Base-by-base conservation (phyloP, 176 grass and related monocot genomes). In the Microstegium vimineum region DNA sequence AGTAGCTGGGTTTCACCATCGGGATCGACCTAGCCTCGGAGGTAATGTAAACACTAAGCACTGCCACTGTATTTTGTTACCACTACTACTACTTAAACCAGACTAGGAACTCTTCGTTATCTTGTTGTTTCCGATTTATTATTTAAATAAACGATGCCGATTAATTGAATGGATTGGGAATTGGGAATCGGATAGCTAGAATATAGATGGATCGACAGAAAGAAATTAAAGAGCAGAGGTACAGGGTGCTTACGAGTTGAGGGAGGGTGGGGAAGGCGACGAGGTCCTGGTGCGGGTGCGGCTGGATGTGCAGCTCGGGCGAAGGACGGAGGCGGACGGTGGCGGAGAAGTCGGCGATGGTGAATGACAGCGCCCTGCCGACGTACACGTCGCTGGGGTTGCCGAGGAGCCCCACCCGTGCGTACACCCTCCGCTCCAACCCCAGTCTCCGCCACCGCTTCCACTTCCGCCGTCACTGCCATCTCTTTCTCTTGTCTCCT, bases 301-400 rank as follows among this genome's bases (percentile, higher is more conserved):
- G 95, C 38, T 81, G 78, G 65, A 98, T 87, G 70, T 88, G 42
- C 75, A 98, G 88, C 13, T 93, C 32, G 0, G 49, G 38, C 33
- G 92, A 98, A 2, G 92, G 88, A n/a, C 75, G 70, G 11, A 98
- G 86, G 30, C 54, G 71, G 56, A 98, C 95, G 34, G 92, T 84
- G 33, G 92, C 92, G 65, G 69, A 94, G 86, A 94, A 90, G 47
- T 94, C 85, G 20, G 64, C 75, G n/a, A 98, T 70, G 60, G 90
- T 74, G 41, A 98, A 89, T 69, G 95, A 92, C 23, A 98, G 62
- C 8, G 84, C 67, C 18, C 78, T 71, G 8, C 95, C 95, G 25
- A 71, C 85, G 79, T 94, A 97, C 20, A 97, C 52, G 37, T 98
- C 95, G 82, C 95, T 94, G 13, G 95, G 92, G 78, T 98, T 98